Evolutionary conservation across 2,329 filamentous ascomycete species (phyloP), one percentile per base, ranked within the genome.

Genomic region (Sporothrix phasma): DNA sequence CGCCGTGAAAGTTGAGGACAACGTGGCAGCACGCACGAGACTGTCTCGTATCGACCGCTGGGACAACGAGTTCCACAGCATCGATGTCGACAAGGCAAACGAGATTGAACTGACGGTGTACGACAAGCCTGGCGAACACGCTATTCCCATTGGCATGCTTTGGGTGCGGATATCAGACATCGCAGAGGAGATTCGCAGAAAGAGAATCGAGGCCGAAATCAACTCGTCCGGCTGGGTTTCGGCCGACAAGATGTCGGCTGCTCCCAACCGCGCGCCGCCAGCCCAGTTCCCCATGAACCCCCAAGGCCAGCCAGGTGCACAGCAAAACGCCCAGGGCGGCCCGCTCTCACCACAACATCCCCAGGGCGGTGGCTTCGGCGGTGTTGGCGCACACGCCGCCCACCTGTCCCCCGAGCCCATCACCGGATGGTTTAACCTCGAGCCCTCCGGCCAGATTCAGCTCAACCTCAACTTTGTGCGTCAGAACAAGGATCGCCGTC

Each of bases 121-220:
- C 75, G 94, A 99, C 75, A 97, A 96, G 77, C 88, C 92, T 2
- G 87, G 88, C 67, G 92, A 97, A 70, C 89, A 96, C 70, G 88
- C 92, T 15, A 86, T 95, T 61, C 94, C 94, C 46, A 96, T 99
- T 71, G 94, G 88, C 64, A 87, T 99, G 82, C 83, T 97, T 15
- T 99, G 94, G 94, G 87, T 99, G 65, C 84, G 94, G 66, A 93
- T 99, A 72, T 96, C 94, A 17, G 94, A 99, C 74, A 96, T 99
- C 69, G 91, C 92, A 1, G 94, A 99, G 74, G 94, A 99, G 76
- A 93, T 99, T 83, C 88, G 94, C 73, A 87, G 92, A 67, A 97
- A 97, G 81, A 95, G 89, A 78, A 95, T 99, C 67, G 94, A 99
- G 77, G 89, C 91, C 15, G 94, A 99, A 73, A 90, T 97, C 73